A percentile compares a stretch with the other conserved stretches of the same genome.
Evolutionary conservation across 768 basidiomycete species (phyloP).

Genomic region (Pluteus cervinus): DNA sequence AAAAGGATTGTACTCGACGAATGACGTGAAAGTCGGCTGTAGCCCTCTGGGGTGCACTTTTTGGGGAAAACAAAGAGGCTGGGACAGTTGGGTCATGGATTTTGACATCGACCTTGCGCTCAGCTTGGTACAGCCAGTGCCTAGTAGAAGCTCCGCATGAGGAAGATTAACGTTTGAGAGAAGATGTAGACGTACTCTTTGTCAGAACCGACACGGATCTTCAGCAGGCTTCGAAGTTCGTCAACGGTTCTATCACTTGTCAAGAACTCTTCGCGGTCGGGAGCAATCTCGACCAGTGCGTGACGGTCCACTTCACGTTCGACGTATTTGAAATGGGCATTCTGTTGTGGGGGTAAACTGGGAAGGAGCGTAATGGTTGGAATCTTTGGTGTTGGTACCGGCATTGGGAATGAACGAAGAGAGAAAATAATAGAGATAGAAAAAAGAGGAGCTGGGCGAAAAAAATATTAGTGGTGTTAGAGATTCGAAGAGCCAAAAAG

Average conservation of each 20-base stretch:
- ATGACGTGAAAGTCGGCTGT: constrained; percentile 12
- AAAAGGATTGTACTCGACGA: constrained; percentile 21
- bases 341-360: constrained; percentile 8
- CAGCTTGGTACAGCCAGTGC: constrained; percentile 26
- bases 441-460: too few species aligned
- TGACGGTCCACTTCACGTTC: constrained; percentile 23
- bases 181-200: constrained; percentile 14
- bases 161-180: not conserved
- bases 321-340: constrained; percentile 9
- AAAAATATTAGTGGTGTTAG: too few species aligned
- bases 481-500: too few species aligned
- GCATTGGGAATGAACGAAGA: too few species aligned
- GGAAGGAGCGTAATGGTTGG: constrained; percentile 14
- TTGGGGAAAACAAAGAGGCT: constrained; percentile 17
- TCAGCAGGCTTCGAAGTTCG: constrained; percentile 24
- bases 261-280: constrained; percentile 28
- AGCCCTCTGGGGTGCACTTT: constrained; percentile 5
- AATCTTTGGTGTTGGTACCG: constrained; percentile 5
- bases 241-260: constrained; percentile 16
- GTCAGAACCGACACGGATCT: constrained; percentile 16
- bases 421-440: too few species aligned
- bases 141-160: constrained; percentile 10
- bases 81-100: constrained; percentile 19
- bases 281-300: constrained; percentile 24
- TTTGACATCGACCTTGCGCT: constrained; percentile 16